Base-by-base conservation (phyloP, 768 basidiomycete genomes). In the Dictyophora rubrovolvata region DNA sequence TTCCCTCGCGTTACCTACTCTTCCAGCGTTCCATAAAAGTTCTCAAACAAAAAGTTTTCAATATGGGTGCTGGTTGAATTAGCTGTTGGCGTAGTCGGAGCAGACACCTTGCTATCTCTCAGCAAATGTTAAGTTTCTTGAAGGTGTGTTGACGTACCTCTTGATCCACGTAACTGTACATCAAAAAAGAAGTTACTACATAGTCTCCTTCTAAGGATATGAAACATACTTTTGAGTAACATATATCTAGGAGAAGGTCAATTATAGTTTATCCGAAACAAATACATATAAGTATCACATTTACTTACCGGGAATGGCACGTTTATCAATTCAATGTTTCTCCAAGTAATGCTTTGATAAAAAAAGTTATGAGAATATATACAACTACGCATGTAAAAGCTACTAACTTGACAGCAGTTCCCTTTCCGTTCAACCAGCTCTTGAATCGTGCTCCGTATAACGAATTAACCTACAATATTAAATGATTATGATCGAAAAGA, bases 381-480 rank as follows among this genome's bases (percentile, higher is more conserved):
- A 35, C 22, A 52, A 3, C 1, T 28, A 7, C 22, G 50, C 14
- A 8, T 50, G 36, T 21, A 9, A 36, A 57, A 20, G n/a, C 7
- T 16, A 54, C 62, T 21, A 47, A 82, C 82, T 84, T 84, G 49
- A 74, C 68, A 1, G 80, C 81, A 2, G 79, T 55, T 0, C 83
- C 83, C 58, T 81, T 80, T 34, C 82, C 83, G 0, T 82, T 82
- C 0, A 79, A 78, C 81, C 81, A 84, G 65, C 83, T 84, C 71
- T 84, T 84, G 72, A 84, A 85, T 10, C 82, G 76, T n/a, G 82
- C 82, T 7, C 71, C 82, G 59, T 83, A 83, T 1, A 83, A 68
- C 0, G 75, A 68, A 55, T 76, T 74, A 62, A 76, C 76, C 81
- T 83, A 57, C 3, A 54, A 22, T 22, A 37, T 47, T 20, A 8